Evolutionary conservation across 2,329 filamentous ascomycete species (phyloP).

Genomic region (Aspergillus intermedius): DNA sequence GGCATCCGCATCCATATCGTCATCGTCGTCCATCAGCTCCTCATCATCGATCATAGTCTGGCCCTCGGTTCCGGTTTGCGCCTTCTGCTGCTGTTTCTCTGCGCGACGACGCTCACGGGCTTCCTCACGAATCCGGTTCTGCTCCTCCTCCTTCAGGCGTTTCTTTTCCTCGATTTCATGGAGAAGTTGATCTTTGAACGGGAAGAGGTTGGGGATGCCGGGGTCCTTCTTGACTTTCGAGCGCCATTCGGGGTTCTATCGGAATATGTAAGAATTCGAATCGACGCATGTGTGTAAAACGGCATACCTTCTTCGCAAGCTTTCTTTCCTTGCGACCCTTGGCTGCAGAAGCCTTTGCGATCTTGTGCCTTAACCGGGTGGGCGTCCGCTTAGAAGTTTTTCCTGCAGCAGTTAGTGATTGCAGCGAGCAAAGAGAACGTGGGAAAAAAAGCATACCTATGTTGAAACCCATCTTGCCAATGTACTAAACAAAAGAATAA

Average conservation of each 20-base stretch:
- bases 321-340: conserved; percentile 91
- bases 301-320: conserved; percentile 67
- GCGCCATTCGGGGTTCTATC: conserved; percentile 85
- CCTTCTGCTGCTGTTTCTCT: conserved; percentile 31
- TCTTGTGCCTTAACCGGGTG: conserved; percentile 87
- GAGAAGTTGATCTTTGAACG: conserved; percentile 92
- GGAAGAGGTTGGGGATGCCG: conserved; percentile 93
- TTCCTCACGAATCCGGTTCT: conserved; percentile 62
- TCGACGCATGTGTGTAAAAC: background rate
- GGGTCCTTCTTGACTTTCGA: conserved; percentile 96
- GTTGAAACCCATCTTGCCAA: conserved; percentile 33
- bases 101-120: conserved; percentile 43
- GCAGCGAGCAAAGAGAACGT: background rate
- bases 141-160: conserved; percentile 72
- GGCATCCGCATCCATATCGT: conserved; percentile 44
- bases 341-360: conserved; percentile 80
- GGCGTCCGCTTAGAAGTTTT: conserved; percentile 90
- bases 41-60: conserved; percentile 38
- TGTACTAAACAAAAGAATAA: conserved; percentile 10
- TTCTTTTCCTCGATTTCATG: conserved; percentile 90
- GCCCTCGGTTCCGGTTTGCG: conserved; percentile 26
- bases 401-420: conserved; percentile 48
- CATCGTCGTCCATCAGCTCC: conserved; percentile 50
- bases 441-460: conserved; percentile 23
- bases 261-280: background rate